Evolutionary conservation across 2,329 filamentous ascomycete species (phyloP).

Genomic region (Colletotrichum liriopes): DNA sequence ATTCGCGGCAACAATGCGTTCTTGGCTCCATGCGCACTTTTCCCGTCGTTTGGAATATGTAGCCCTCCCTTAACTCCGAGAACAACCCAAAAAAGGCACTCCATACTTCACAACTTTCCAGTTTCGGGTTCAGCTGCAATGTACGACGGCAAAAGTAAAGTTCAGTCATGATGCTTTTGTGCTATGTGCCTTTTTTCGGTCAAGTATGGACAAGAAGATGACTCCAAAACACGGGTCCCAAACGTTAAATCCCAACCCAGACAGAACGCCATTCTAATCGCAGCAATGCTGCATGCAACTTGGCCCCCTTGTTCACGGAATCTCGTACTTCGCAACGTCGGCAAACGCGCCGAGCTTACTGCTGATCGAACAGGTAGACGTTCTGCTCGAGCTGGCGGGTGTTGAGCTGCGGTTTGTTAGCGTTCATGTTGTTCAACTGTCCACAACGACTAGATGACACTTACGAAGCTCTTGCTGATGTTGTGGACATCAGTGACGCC

Average conservation of each 20-base stretch:
- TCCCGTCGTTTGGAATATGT: conserved; percentile 13
- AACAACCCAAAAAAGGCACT: background rate
- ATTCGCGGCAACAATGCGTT: background rate
- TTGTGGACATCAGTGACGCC: conserved; percentile 51
- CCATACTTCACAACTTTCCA: background rate
- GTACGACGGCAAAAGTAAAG: fast-evolving
- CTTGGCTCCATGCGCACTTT: conserved; percentile 7
- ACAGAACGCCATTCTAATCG: conserved; percentile 8
- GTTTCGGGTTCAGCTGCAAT: background rate
- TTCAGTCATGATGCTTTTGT: background rate
- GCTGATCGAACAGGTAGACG: conserved; percentile 33
- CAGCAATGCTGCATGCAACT: conserved; percentile 15
- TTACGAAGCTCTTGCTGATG: conserved; percentile 39
- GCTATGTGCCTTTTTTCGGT: background rate
- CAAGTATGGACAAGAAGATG: conserved; percentile 31
- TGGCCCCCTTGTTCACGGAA: background rate
- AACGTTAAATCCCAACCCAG: background rate
- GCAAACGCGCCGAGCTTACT: background rate
- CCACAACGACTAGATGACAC: background rate
- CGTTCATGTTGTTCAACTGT: background rate
- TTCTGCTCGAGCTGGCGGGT: conserved; percentile 37
- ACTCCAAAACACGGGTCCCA: background rate
- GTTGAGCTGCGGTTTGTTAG: conserved; percentile 29
- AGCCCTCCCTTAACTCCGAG: background rate
- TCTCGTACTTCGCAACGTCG: background rate